These are phyloP conservation scores for Fusarium sp. DNA, from an alignment of 2,329 filamentous ascomycete genomes.

Conservation along the genomic window DNA sequence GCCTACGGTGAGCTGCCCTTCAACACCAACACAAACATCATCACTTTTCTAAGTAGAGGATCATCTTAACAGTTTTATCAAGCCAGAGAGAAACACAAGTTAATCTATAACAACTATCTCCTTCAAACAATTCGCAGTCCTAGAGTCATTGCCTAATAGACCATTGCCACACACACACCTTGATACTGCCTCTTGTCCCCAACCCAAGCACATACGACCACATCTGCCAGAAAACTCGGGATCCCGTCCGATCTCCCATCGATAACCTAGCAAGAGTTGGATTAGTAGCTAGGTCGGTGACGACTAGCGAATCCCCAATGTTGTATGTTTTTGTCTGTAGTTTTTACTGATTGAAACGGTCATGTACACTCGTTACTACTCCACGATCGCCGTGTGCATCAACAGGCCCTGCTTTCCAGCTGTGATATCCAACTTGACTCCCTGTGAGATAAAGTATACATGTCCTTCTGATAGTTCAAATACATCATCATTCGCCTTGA, in stretches of 20 bases:
- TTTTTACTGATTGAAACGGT: not conserved
- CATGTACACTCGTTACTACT: not conserved
- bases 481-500: constrained; percentile 30
- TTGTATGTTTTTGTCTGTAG: constrained; percentile 5
- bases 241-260: constrained; percentile 17
- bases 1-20: not conserved
- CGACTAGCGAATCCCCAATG: constrained; percentile 17
- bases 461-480: constrained; percentile 41
- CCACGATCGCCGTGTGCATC: constrained; percentile 37
- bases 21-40: not conserved
- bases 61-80: not conserved
- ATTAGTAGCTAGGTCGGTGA: constrained; percentile 21
- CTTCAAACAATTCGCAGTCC: too few relatives aligned
- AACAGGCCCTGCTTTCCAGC: constrained; percentile 33
- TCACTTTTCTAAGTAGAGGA: not conserved
- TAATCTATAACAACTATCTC: not conserved
- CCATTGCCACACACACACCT: not conserved
- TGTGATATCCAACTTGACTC: constrained; percentile 35
- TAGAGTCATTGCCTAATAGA: not conserved
- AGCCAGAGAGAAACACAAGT: not conserved
- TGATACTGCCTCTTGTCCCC: not conserved
- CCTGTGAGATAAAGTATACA: constrained; percentile 42
- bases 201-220: constrained; percentile 17
- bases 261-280: constrained; percentile 20
- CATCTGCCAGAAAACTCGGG: constrained; percentile 18